phyloP scores from a whole-genome alignment of 805 yeast genomes.

The Komagataella phaffii region DNA sequence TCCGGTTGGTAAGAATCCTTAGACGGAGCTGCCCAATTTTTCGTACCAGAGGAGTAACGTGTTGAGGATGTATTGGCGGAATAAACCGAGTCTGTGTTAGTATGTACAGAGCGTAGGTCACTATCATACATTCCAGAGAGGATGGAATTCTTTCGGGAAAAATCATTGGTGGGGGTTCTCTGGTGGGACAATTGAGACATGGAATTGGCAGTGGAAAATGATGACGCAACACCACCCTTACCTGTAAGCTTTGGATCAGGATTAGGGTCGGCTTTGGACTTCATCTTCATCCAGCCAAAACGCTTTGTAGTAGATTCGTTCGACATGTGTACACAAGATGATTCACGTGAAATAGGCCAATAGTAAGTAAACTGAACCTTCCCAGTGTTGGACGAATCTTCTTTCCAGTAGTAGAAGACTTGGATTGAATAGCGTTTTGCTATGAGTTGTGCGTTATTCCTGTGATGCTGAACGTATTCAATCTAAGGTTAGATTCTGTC shows the following conservation, averaged over 20 bases:
- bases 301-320: not conserved
- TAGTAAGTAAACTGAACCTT: not conserved
- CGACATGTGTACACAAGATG: not conserved
- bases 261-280: not conserved
- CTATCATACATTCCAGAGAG: not conserved
- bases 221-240: not conserved
- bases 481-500: not conserved
- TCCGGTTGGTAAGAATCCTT: conserved; percentile 18
- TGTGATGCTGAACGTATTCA: not conserved
- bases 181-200: not conserved
- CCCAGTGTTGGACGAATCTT: not conserved
- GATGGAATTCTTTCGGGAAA: not conserved
- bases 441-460: not conserved
- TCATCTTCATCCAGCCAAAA: not conserved
- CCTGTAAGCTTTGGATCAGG: not conserved
- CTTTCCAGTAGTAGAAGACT: not conserved
- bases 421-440: not conserved
- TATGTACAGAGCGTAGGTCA: not conserved
- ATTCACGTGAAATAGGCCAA: not conserved
- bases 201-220: not conserved
- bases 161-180: not conserved
- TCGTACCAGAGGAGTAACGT: not conserved
- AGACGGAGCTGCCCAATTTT: not conserved
- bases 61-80: not conserved
- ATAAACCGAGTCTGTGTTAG: not conserved